Percentiles rank a stretch among this genome's conserved stretches.
These are phyloP conservation scores for Vitis cinerea DNA, from an alignment of 164 flowering plant species.

Conservation along the genomic window DNA sequence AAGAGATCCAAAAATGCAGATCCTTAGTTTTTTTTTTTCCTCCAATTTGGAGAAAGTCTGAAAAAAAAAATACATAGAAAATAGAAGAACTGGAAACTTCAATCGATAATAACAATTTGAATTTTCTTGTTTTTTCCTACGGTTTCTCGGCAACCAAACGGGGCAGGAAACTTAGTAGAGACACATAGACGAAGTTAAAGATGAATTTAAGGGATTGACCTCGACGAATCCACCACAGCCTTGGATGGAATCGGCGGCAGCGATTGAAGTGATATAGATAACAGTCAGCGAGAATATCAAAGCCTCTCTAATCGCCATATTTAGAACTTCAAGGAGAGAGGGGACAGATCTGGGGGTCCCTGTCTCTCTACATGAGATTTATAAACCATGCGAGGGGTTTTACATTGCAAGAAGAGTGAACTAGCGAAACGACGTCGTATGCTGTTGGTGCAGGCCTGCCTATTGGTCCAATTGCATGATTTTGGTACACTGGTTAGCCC, in stretches of 20 bases:
- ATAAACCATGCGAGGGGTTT: no score
- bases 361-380: constrained; percentile 1
- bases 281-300: constrained; percentile 22
- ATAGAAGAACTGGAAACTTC: no score
- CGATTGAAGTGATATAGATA: constrained; percentile 24
- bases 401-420: no score
- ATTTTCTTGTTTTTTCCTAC: no score
- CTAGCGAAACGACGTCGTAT: no score
- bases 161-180: background rate
- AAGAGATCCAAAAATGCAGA: background rate
- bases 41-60: no score
- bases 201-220: constrained; percentile 36
- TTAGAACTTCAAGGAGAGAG: constrained; percentile 1
- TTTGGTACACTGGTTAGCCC: no score
- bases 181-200: background rate
- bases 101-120: no score
- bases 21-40: background rate
- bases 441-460: no score
- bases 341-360: constrained; percentile 9
- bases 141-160: constrained; percentile 1
- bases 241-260: constrained; percentile 71
- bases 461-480: no score
- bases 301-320: constrained; percentile 26
- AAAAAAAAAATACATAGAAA: no score
- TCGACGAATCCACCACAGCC: constrained; percentile 99